Percentiles rank a stretch among this genome's conserved stretches.
Conservation (phyloP, 2,329 filamentous ascomycete genomes). For the Paramyrothecium sp. region DNA sequence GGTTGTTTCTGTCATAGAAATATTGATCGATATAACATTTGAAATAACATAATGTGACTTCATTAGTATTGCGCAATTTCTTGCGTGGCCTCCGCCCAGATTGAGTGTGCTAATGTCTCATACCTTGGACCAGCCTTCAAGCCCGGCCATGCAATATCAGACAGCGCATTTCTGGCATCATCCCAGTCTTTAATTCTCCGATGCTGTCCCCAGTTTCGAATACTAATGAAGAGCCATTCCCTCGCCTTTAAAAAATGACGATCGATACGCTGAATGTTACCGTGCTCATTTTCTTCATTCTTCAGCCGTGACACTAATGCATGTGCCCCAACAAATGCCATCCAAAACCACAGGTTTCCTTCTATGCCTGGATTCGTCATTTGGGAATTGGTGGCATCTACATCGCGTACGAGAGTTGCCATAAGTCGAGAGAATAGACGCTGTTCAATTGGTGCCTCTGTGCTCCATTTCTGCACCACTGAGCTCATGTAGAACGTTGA, state of each 20-base stretch:
- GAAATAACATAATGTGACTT: too few species aligned
- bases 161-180: neutral
- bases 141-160: neutral
- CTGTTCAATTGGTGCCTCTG: neutral
- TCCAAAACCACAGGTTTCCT: neutral
- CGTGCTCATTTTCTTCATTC: neutral
- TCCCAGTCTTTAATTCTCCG: neutral
- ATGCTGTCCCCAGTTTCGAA: neutral
- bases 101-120: neutral
- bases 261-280: too few species aligned
- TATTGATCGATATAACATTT: too few species aligned
- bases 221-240: neutral
- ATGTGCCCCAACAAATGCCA: neutral
- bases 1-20: too few species aligned
- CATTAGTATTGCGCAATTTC: neutral
- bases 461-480: neutral
- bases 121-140: neutral
- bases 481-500: neutral
- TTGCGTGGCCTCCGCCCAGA: neutral
- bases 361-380: neutral
- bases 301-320: neutral
- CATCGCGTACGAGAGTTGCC: neutral
- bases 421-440: neutral
- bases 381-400: neutral
- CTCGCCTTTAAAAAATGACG: neutral